Conservation (phyloP, 2,329 filamentous ascomycete genomes). For the Penicillium sp. region DNA sequence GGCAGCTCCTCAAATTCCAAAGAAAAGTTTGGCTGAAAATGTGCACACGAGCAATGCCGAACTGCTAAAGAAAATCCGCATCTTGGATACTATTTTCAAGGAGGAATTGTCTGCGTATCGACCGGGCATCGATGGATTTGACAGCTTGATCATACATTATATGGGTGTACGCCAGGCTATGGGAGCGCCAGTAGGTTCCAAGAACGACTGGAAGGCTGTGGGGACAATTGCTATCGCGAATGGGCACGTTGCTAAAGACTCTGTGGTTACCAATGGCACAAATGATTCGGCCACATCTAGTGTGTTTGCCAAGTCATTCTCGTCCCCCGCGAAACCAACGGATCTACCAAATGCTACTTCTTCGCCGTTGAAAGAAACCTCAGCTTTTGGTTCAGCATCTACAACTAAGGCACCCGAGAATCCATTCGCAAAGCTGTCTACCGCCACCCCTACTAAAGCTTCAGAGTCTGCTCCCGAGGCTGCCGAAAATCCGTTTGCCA, state of each 20-base stretch:
- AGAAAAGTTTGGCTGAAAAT: conserved; percentile 22
- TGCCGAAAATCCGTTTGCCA: not conserved
- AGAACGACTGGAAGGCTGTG: not conserved
- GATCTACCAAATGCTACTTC: not conserved
- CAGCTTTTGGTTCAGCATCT: not conserved
- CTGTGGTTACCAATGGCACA: not conserved
- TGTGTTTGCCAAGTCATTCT: conserved; percentile 27
- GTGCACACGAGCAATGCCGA: conserved; percentile 25
- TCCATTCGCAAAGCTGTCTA: not conserved
- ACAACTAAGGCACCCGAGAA: not conserved
- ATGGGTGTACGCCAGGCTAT: conserved; percentile 43
- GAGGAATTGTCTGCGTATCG: conserved; percentile 36
- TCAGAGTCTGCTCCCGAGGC: not conserved
- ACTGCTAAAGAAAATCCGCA: conserved; percentile 34
- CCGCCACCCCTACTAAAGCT: not conserved
- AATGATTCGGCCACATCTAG: conserved; percentile 19
- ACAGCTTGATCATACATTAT: conserved; percentile 43
- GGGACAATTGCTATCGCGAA: not conserved
- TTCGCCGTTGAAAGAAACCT: not conserved
- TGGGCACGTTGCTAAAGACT: not conserved
- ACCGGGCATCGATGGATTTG: conserved; percentile 39
- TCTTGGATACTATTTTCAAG: conserved; percentile 42
- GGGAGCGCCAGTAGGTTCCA: conserved; percentile 36
- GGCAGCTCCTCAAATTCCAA: conserved; percentile 16
- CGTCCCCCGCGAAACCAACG: conserved; percentile 4